Conservation (phyloP, 345 rosid genomes). For the Stellera chamaejasme region DNA sequence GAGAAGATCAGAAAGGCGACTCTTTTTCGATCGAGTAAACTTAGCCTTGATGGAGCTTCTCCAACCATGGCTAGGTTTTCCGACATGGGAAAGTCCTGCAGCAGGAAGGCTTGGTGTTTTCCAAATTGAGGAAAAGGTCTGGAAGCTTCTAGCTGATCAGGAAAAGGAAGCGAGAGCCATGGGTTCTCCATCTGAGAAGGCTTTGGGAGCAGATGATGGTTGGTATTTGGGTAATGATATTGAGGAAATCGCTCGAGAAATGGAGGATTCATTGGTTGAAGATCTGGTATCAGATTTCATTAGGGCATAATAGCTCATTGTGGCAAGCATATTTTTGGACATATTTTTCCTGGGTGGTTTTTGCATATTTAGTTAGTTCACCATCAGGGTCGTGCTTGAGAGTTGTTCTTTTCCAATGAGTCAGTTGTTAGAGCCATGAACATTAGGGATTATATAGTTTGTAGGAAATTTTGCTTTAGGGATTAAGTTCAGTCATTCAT, state of each 20-base stretch:
- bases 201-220: constrained; percentile 39
- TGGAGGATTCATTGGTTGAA: constrained; percentile 61
- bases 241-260: constrained; percentile 49
- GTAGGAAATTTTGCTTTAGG: too few relatives aligned
- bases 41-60: constrained; percentile 37
- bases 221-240: constrained; percentile 54
- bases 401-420: too few relatives aligned
- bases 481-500: too few relatives aligned
- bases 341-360: constrained; percentile 5
- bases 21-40: constrained; percentile 64
- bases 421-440: too few relatives aligned
- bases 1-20: constrained; percentile 67
- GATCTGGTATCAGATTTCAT: constrained; percentile 52
- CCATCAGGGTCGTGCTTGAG: not conserved
- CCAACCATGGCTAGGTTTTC: constrained; percentile 30
- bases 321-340: not conserved
- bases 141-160: constrained; percentile 32
- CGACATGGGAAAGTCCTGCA: constrained; percentile 38
- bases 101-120: constrained; percentile 29
- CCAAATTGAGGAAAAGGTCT: constrained; percentile 42
- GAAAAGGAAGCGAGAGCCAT: constrained; percentile 29
- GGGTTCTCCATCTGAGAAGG: constrained; percentile 22
- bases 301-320: constrained; percentile 27
- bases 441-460: too few relatives aligned
- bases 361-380: not conserved